Percentiles rank a stretch among this genome's conserved stretches.
Conservation (phyloP, 1,284 basidiomycete genomes). For the Cystobasidium pallidum region DNA sequence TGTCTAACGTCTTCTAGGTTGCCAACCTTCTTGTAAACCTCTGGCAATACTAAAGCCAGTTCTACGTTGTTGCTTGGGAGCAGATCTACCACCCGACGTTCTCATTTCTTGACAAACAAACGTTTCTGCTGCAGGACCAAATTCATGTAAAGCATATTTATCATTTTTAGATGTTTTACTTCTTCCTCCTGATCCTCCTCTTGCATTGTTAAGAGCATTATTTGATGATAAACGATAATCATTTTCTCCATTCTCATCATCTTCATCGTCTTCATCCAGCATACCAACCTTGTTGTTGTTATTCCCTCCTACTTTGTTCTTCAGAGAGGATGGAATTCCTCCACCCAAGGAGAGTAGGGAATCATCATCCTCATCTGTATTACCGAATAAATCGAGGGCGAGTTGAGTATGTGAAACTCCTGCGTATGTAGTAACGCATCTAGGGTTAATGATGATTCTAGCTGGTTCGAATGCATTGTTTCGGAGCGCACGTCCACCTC, state of each 20-base stretch:
- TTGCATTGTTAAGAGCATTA: too few species aligned
- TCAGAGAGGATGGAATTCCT: slow-evolving; percentile 17
- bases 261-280: slow-evolving; percentile 26
- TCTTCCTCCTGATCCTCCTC: neutral
- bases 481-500: slow-evolving; percentile 63
- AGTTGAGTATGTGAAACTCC: slow-evolving; percentile 91
- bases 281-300: neutral
- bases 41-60: slow-evolving; percentile 66
- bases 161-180: slow-evolving; percentile 50
- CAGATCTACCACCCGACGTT: slow-evolving; percentile 75
- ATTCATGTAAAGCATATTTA: slow-evolving; percentile 85
- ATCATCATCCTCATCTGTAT: slow-evolving; percentile 66
- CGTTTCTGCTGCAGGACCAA: slow-evolving; percentile 89
- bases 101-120: slow-evolving; percentile 96
- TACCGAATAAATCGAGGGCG: slow-evolving; percentile 84
- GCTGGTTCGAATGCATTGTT: slow-evolving; percentile 84
- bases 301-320: slow-evolving; percentile 1
- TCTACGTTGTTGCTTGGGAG: slow-evolving; percentile 84
- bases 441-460: slow-evolving; percentile 86
- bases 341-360: slow-evolving; percentile 45
- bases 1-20: slow-evolving; percentile 28
- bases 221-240: neutral
- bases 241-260: slow-evolving; percentile 1
- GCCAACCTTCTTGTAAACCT: slow-evolving; percentile 45
- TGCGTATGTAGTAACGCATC: slow-evolving; percentile 93